Conservation (phyloP, 495 filamentous ascomycete species). For the Neurospora discreta region DNA sequence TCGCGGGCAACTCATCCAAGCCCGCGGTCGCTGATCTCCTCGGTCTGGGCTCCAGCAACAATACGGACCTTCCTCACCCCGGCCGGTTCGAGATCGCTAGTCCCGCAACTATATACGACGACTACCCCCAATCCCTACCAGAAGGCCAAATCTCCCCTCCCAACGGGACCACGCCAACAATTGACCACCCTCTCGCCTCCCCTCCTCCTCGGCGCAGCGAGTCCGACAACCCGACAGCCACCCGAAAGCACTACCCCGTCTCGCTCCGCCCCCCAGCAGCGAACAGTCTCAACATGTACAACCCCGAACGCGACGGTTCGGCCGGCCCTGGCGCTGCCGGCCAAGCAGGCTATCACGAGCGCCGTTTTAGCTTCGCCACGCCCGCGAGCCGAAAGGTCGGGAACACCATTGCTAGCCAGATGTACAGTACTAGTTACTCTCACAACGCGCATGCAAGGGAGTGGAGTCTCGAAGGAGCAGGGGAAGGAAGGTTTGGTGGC, state of each 20-base stretch:
- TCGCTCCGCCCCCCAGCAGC: not conserved
- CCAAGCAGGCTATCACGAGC: constrained; percentile 19
- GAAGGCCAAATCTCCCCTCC: not conserved
- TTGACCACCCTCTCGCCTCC: not conserved
- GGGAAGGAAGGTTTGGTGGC: not conserved
- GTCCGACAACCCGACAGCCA: not conserved
- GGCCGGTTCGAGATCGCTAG: constrained; percentile 76
- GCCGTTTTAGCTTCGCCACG: constrained; percentile 32
- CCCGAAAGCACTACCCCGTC: not conserved
- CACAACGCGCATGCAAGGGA: not conserved
- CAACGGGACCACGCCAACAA: not conserved
- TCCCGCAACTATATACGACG: constrained; percentile 16
- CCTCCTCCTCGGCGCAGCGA: not conserved
- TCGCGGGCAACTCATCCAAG: constrained; percentile 50
- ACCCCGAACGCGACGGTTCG: constrained; percentile 19
- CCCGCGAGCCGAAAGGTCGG: constrained; percentile 23
- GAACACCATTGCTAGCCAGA: constrained; percentile 32
- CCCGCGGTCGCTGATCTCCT: constrained; percentile 56
- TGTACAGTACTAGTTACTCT: constrained; percentile 19
- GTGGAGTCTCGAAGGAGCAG: not conserved
- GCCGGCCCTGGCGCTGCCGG: not conserved
- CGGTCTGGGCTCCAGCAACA: constrained; percentile 49
- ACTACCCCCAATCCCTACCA: not conserved
- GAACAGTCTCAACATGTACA: constrained; percentile 27
- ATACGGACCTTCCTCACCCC: constrained; percentile 60